Conservation (phyloP, 306 rosid species). For the Trifolium dubium region DNA sequence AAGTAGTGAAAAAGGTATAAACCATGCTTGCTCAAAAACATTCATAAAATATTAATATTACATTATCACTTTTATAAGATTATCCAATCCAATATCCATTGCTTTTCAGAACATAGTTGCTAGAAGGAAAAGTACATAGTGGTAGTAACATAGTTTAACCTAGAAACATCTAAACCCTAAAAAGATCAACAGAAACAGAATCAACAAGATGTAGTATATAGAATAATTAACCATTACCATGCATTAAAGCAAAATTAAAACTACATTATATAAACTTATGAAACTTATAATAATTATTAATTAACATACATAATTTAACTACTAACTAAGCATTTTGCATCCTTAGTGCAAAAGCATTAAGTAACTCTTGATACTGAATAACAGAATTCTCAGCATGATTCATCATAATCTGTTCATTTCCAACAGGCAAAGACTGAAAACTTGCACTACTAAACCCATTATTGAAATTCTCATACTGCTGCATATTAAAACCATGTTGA, state of each 20-base stretch:
- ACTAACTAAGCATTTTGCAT: constrained; percentile 57
- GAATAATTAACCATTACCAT: neutral
- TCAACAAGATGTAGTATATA: constrained; percentile 6
- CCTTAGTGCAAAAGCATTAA: constrained; percentile 54
- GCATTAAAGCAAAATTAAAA: neutral
- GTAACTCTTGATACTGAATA: constrained; percentile 63
- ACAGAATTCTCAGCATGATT: constrained; percentile 39
- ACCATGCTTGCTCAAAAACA: constrained; percentile 33
- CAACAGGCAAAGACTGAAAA: constrained; percentile 33
- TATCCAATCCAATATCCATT: neutral
- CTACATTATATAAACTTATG: neutral
- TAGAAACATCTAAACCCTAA: constrained; percentile 39
- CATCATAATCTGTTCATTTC: constrained; percentile 43
- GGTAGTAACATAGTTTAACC: constrained; percentile 19
- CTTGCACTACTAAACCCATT: constrained; percentile 8
- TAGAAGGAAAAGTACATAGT: constrained; percentile 16
- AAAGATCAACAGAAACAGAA: neutral
- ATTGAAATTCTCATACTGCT: constrained; percentile 36
- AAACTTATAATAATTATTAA: neutral
- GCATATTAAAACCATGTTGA: constrained; percentile 41
- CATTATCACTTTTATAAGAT: neutral
- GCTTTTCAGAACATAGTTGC: constrained; percentile 17
- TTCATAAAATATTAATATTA: constrained; percentile 12
- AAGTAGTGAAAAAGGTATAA: neutral
- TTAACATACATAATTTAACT: neutral